These are phyloP conservation scores for Candida tetrigidarum DNA, from an alignment of 1,139 yeast species.

Conservation along the genomic window DNA sequence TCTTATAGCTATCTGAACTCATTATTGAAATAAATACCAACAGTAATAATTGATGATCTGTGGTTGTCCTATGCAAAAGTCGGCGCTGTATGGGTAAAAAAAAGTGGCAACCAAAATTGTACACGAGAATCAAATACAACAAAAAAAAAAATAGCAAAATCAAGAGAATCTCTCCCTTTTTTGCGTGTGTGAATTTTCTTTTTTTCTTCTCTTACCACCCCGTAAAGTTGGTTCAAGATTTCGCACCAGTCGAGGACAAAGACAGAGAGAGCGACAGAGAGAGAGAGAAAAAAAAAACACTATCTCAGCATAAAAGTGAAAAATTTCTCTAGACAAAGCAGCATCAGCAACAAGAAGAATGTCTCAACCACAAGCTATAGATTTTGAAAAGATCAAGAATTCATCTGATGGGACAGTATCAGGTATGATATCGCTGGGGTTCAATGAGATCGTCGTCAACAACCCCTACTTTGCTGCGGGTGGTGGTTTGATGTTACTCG, in stretches of 20 bases:
- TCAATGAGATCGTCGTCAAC: constrained; percentile 60
- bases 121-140: too few species aligned
- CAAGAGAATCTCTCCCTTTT: neutral
- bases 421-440: constrained; percentile 41
- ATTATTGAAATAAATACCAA: neutral
- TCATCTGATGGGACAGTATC: constrained; percentile 42
- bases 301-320: neutral
- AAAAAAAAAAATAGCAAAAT: neutral
- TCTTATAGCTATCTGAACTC: constrained; percentile 1
- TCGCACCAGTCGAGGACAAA: neutral
- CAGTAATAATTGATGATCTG: neutral
- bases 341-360: constrained; percentile 5
- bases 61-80: neutral
- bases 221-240: too few species aligned
- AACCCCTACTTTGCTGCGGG: constrained; percentile 98
- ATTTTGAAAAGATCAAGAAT: constrained; percentile 39
- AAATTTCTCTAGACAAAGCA: neutral
- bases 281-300: neutral
- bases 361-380: constrained; percentile 25
- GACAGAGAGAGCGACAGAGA: neutral
- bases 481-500: constrained; percentile 93
- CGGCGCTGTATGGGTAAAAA: neutral
- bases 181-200: neutral
- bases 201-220: neutral
- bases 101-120: constrained; percentile 7